Evolutionary conservation across 1,139 yeast genomes (phyloP).

Genomic region (Hanseniaspora uvarum): DNA sequence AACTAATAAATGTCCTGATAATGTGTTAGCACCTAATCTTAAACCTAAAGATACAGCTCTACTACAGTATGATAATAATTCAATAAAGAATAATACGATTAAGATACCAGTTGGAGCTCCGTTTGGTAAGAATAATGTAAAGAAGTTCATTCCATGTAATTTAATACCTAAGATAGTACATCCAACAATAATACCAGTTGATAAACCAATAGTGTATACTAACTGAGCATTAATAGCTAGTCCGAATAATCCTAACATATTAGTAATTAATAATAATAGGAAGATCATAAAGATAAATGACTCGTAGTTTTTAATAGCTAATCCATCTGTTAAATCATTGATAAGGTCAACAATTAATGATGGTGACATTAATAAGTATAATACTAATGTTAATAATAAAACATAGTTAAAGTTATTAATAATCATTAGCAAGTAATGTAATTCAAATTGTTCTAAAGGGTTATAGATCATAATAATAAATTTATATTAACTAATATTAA

Average conservation of each 20-base stretch:
- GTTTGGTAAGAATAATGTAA: constrained; percentile 26
- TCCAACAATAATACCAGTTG: constrained; percentile 25
- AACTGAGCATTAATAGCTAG: constrained; percentile 27
- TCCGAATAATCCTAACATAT: constrained; percentile 27
- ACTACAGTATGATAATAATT: constrained; percentile 20
- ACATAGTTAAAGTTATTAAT: constrained; percentile 12
- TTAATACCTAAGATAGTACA: constrained; percentile 25
- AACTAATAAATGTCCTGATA: constrained; percentile 22
- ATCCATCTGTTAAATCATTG: constrained; percentile 18
- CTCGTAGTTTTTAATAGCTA: constrained; percentile 24
- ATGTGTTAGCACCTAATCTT: constrained; percentile 20
- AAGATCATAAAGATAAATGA: constrained; percentile 26
- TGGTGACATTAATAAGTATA: neutral
- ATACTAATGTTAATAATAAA: constrained; percentile 1
- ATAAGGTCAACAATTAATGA: constrained; percentile 4
- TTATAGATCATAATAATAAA: constrained; percentile 9
- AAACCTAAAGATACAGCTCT: constrained; percentile 22
- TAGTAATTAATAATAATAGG: constrained; percentile 26
- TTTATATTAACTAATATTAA: neutral
- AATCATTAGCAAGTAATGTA: constrained; percentile 9
- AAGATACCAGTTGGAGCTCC: constrained; percentile 25
- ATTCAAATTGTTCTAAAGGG: constrained; percentile 15
- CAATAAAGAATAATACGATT: constrained; percentile 26
- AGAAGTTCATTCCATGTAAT: constrained; percentile 24
- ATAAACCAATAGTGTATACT: constrained; percentile 23